phyloP scores from a whole-genome alignment of 2,329 filamentous ascomycete species.

The Mycocentrospora acerina region DNA sequence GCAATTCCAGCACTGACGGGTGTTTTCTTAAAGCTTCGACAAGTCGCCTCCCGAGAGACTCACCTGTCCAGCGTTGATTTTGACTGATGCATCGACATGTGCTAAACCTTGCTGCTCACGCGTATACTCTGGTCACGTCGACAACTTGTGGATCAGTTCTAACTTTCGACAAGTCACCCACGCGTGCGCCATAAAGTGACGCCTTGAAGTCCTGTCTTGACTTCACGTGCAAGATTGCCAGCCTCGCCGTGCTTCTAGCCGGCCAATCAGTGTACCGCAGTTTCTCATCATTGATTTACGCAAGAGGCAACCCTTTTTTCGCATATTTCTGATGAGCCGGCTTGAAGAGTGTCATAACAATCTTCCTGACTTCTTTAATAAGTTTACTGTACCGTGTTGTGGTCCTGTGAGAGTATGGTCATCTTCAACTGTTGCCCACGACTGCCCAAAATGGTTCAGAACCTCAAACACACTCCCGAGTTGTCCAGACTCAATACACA shows the following conservation, averaged over 20 bases:
- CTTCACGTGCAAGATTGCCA: slow-evolving; percentile 28
- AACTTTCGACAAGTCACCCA: not conserved
- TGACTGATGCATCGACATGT: too few species aligned
- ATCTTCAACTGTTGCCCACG: not conserved
- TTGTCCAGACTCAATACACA: slow-evolving; percentile 57
- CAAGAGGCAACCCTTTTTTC: slow-evolving; percentile 1
- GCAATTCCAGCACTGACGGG: not conserved
- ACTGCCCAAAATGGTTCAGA: slow-evolving; percentile 27
- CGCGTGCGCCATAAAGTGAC: slow-evolving; percentile 9
- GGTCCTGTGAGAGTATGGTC: not conserved
- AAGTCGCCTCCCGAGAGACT: too few species aligned
- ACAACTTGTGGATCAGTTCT: too few species aligned
- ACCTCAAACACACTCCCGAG: slow-evolving; percentile 8
- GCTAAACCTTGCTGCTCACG: too few species aligned
- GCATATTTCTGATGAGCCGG: not conserved
- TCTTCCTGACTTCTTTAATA: not conserved
- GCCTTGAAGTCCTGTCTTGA: slow-evolving; percentile 5
- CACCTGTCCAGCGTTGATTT: too few species aligned
- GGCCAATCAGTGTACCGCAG: slow-evolving; percentile 35
- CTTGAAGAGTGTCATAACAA: not conserved
- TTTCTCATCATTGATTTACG: slow-evolving; percentile 36
- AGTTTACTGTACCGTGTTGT: not conserved
- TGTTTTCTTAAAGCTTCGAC: not conserved
- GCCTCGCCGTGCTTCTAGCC: slow-evolving; percentile 4
- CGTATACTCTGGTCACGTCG: too few species aligned